Conservation (phyloP, 2,329 filamentous ascomycete species). For the Stemphylium lycopersici region DNA sequence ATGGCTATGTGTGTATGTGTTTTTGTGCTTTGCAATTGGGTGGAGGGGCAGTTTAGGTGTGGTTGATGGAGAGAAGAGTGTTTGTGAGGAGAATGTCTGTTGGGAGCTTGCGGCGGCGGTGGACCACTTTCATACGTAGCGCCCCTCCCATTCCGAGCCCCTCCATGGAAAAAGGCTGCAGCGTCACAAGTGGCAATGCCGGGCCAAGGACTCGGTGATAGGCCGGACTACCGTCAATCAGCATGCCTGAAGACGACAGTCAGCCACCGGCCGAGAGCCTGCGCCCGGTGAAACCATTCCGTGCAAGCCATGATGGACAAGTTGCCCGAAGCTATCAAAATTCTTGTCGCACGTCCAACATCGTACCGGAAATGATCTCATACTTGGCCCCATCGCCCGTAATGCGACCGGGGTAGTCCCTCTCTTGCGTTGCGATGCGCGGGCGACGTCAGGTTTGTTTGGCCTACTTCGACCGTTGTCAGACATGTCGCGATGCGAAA, state of each 20-base stretch:
- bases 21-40: constrained; percentile 2
- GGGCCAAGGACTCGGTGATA: background rate
- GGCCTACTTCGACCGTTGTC: background rate
- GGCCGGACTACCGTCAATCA: background rate
- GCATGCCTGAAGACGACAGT: background rate
- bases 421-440: background rate
- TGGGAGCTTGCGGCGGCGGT: constrained; percentile 13
- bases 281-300: background rate
- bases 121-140: constrained; percentile 29
- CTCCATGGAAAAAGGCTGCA: constrained; percentile 35
- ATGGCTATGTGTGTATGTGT: constrained; percentile 23
- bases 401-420: background rate
- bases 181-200: constrained; percentile 45
- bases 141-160: constrained; percentile 26
- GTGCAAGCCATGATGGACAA: background rate
- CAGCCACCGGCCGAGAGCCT: constrained; percentile 1
- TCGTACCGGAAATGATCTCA: constrained; percentile 1
- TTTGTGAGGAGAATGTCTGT: constrained; percentile 25
- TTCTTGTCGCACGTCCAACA: background rate
- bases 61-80: constrained; percentile 20
- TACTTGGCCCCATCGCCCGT: background rate
- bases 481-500: constrained; percentile 5
- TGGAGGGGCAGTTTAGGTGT: constrained; percentile 7
- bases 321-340: background rate
- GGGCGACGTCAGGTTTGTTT: background rate